These are phyloP conservation scores for Candida nanaspora DNA, from an alignment of 805 yeast genomes.

Conservation along the genomic window DNA sequence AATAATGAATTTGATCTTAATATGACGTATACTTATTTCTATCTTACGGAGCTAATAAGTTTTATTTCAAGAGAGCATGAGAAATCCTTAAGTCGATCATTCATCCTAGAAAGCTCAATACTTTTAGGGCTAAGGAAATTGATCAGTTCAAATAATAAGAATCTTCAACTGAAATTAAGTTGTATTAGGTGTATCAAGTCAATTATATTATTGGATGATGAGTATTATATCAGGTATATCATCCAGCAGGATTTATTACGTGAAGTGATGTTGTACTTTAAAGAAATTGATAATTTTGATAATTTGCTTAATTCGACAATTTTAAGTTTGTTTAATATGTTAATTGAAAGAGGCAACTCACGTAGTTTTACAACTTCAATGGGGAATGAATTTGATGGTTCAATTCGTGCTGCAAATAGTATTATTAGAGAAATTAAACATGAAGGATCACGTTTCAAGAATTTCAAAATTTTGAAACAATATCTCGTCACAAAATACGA, in stretches of 20 bases:
- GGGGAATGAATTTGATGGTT: no score
- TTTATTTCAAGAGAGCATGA: conserved; percentile 67
- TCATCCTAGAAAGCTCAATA: conserved; percentile 53
- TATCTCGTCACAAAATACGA: conserved; percentile 15
- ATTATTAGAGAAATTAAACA: no score
- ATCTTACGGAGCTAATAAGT: conserved; percentile 55
- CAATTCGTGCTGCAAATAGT: no score
- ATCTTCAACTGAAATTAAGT: conserved; percentile 53
- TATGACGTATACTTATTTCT: conserved; percentile 31
- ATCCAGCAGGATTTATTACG: conserved; percentile 48
- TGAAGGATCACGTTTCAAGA: conserved; percentile 2
- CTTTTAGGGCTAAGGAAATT: conserved; percentile 48
- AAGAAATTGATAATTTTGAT: conserved; percentile 40
- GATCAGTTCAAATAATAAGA: conserved; percentile 31
- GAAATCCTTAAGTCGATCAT: conserved; percentile 46
- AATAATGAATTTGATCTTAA: conserved; percentile 5
- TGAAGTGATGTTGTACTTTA: conserved; percentile 40
- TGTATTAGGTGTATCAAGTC: conserved; percentile 64
- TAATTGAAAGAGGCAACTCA: no score
- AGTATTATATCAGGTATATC: conserved; percentile 48
- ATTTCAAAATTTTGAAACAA: conserved; percentile 13
- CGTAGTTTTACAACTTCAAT: no score
- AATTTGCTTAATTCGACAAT: conserved; percentile 71
- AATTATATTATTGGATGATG: conserved; percentile 56
- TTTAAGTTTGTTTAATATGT: conserved; percentile 42